These are phyloP conservation scores for Sistotremastrum niveocremeum DNA, from an alignment of 768 basidiomycete species.

Conservation along the genomic window DNA sequence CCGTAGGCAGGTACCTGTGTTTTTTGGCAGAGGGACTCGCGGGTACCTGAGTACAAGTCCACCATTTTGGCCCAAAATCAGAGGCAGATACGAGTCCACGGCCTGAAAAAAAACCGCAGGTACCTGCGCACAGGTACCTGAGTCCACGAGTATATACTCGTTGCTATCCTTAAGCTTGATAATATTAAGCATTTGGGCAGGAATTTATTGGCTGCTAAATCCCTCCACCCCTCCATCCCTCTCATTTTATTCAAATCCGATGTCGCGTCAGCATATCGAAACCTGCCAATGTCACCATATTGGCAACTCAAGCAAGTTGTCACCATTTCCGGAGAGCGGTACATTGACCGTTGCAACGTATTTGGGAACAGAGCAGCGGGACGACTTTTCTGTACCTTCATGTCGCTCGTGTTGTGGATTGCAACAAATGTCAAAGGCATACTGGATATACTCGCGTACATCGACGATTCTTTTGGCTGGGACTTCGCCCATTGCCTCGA, in stretches of 20 bases:
- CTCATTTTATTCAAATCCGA: constrained; percentile 9
- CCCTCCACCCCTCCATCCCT: neutral
- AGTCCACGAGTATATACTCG: too few species aligned
- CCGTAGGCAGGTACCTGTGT: too few species aligned
- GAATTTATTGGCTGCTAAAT: too few species aligned
- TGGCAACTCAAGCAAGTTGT: constrained; percentile 23
- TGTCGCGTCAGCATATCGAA: constrained; percentile 13
- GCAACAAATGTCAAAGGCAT: constrained; percentile 2
- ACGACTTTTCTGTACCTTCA: constrained; percentile 6
- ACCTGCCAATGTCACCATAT: constrained; percentile 12
- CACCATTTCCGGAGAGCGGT: constrained; percentile 13
- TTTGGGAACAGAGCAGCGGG: constrained; percentile 8
- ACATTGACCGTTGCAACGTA: constrained; percentile 11
- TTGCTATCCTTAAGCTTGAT: too few species aligned
- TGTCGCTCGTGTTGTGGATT: constrained; percentile 8
- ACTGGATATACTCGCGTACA: constrained; percentile 6
- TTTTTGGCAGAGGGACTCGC: too few species aligned
- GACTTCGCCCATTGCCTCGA: neutral
- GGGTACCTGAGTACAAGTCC: too few species aligned
- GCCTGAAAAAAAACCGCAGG: too few species aligned
- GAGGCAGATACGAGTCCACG: too few species aligned
- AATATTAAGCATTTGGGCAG: too few species aligned
- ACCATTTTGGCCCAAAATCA: too few species aligned
- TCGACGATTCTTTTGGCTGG: constrained; percentile 9
- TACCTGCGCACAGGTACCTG: too few species aligned